A percentile compares a stretch with the other conserved stretches of the same genome.
These are phyloP conservation scores for Saccharomycopsis sp. DNA, from an alignment of 805 yeast genomes.

Conservation along the genomic window DNA sequence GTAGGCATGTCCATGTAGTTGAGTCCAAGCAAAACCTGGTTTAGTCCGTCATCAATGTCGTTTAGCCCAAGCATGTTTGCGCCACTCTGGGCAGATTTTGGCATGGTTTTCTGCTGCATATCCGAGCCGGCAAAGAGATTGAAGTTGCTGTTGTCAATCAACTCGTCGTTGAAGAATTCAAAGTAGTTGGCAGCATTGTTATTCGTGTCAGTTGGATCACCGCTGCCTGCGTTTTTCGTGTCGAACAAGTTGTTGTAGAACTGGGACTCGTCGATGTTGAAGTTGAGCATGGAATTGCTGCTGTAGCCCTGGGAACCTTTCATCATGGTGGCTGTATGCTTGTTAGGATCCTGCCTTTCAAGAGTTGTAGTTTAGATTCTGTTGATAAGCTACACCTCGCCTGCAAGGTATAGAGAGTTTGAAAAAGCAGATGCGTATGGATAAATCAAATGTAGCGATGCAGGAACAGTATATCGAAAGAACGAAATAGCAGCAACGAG, in stretches of 20 bases:
- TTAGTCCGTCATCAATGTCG: background rate
- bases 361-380: too few relatives aligned
- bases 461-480: background rate
- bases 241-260: slow-evolving; percentile 8
- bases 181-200: slow-evolving; percentile 3
- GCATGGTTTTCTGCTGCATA: background rate
- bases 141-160: background rate
- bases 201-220: background rate
- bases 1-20: slow-evolving; percentile 27
- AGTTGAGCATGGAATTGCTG: slow-evolving; percentile 16
- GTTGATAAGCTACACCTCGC: slow-evolving; percentile 10
- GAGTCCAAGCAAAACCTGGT: background rate
- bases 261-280: slow-evolving; percentile 15
- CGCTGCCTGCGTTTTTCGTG: background rate
- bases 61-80: background rate
- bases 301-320: background rate
- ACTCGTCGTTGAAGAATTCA: slow-evolving; percentile 2
- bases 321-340: background rate
- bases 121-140: slow-evolving; percentile 9
- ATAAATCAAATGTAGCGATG: background rate
- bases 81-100: background rate
- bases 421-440: background rate
- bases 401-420: slow-evolving; percentile 18
- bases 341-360: slow-evolving; percentile 13
- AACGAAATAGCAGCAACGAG: background rate